phyloP scores from a whole-genome alignment of 2,329 filamentous ascomycete species.

The Aspergillus amoenus region DNA sequence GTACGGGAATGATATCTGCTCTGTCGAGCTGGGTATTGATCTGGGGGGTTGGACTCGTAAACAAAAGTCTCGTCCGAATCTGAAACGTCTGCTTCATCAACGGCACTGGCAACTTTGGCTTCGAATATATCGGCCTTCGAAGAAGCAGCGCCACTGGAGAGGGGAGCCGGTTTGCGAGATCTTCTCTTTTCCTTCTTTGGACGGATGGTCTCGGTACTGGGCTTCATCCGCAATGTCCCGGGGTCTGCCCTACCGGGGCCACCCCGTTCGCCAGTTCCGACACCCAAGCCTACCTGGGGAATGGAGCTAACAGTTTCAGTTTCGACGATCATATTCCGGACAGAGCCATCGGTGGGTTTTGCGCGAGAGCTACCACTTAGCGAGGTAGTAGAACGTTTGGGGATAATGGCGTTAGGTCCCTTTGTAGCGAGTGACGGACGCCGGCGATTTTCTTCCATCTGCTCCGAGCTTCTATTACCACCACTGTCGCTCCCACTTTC shows the following conservation, averaged over 20 bases:
- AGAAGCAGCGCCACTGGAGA: conserved; percentile 59
- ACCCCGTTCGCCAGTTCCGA: conserved; percentile 56
- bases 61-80: conserved; percentile 99
- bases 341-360: conserved; percentile 71
- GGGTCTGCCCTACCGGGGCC: conserved; percentile 61
- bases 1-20: conserved; percentile 88
- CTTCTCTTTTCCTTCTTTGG: conserved; percentile 93
- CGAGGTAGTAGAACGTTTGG: conserved; percentile 68
- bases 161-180: conserved; percentile 68
- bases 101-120: conserved; percentile 90
- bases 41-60: conserved; percentile 91
- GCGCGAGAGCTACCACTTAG: conserved; percentile 57
- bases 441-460: conserved; percentile 37
- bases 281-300: conserved; percentile 75
- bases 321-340: conserved; percentile 93
- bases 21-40: conserved; percentile 57
- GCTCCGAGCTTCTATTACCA: conserved; percentile 37
- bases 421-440: conserved; percentile 40
- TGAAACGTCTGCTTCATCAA: conserved; percentile 93
- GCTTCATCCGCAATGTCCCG: conserved; percentile 78
- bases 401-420: conserved; percentile 53
- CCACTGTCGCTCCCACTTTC: conserved; percentile 63
- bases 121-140: conserved; percentile 99
- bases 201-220: conserved; percentile 92
- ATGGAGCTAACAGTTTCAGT: conserved; percentile 93